A percentile compares a stretch with the other conserved stretches of the same genome.
phyloP scores from a whole-genome alignment of 2,329 filamentous ascomycete genomes.

The Epichloe brachyelytri region DNA sequence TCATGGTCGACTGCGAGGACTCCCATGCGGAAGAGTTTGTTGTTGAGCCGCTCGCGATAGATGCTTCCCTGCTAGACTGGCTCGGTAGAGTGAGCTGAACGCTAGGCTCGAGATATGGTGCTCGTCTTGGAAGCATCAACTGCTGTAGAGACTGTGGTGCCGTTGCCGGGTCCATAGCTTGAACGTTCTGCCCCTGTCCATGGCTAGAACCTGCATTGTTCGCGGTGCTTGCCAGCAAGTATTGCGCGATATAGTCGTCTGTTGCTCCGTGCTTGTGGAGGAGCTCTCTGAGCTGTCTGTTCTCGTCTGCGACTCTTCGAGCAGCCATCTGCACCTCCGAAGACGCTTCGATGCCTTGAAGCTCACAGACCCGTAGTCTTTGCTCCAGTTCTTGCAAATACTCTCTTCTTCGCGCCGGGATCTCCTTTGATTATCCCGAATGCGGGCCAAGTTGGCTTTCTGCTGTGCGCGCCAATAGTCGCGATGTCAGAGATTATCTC shows the following conservation, averaged over 20 bases:
- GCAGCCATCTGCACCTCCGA: conserved; percentile 61
- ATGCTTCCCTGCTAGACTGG: conserved; percentile 21
- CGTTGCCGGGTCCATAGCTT: conserved; percentile 12
- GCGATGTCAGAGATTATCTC: background rate
- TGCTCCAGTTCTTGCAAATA: conserved; percentile 59
- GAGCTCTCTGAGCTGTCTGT: conserved; percentile 47
- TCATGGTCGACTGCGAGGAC: conserved; percentile 13
- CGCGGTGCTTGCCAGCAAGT: conserved; percentile 16
- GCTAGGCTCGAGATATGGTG: conserved; percentile 15
- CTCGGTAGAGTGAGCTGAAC: conserved; percentile 16
- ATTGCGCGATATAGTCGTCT: conserved; percentile 39
- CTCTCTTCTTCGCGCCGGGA: conserved; percentile 64
- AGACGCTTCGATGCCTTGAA: conserved; percentile 53
- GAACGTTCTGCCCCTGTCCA: conserved; percentile 7
- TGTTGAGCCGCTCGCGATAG: conserved; percentile 20
- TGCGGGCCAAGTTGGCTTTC: conserved; percentile 36
- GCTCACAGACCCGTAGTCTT: conserved; percentile 46
- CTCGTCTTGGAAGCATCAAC: conserved; percentile 23
- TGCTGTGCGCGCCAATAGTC: conserved; percentile 14
- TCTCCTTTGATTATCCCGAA: conserved; percentile 65
- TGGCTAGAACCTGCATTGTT: conserved; percentile 8
- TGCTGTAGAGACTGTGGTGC: conserved; percentile 24
- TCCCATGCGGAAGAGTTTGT: conserved; percentile 22
- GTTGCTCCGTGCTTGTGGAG: conserved; percentile 44
- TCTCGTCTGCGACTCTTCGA: conserved; percentile 55